Percentiles rank a stretch among this genome's conserved stretches.
Evolutionary conservation across 768 basidiomycete species (phyloP).

Genomic region (Infundibulicybe gibba): DNA sequence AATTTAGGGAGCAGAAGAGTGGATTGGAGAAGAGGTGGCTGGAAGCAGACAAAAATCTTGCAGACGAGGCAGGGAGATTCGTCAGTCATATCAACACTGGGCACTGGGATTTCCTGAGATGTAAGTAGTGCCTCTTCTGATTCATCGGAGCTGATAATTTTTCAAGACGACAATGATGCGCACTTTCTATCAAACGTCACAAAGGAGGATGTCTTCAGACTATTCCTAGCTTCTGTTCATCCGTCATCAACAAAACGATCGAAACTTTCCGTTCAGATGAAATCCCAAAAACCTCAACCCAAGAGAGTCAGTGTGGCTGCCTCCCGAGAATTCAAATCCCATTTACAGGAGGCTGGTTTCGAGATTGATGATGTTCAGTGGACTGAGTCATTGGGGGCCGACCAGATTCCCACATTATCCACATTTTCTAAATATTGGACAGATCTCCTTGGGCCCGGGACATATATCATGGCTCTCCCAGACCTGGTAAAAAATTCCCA

Average conservation of each 20-base stretch:
- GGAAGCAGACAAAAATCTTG: conserved; percentile 86
- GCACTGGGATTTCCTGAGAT: conserved; percentile 81
- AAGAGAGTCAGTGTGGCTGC: conserved; percentile 64
- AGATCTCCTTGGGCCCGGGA: conserved; percentile 34
- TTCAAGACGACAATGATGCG: conserved; percentile 71
- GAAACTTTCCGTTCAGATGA: conserved; percentile 83
- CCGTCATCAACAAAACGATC: conserved; percentile 65
- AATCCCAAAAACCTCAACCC: conserved; percentile 60
- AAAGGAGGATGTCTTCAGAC: conserved; percentile 68
- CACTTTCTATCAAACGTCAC: conserved; percentile 57
- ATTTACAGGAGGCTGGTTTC: conserved; percentile 46
- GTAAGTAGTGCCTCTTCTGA: conserved; percentile 40
- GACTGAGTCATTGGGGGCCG: conserved; percentile 47
- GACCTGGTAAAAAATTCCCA: conserved; percentile 54
- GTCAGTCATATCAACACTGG: conserved; percentile 72
- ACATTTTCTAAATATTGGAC: conserved; percentile 70
- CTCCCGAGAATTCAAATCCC: conserved; percentile 54
- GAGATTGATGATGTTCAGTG: conserved; percentile 47
- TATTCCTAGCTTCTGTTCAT: conserved; percentile 71
- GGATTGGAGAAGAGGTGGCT: conserved; percentile 78
- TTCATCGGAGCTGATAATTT: conserved; percentile 5
- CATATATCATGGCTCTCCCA: conserved; percentile 53
- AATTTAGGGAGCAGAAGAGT: conserved; percentile 75
- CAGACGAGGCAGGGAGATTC: conserved; percentile 72
- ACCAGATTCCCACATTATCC: conserved; percentile 50